Evolutionary conservation across 495 filamentous ascomycete species (phyloP).

Genomic region (Neurospora sp.): DNA sequence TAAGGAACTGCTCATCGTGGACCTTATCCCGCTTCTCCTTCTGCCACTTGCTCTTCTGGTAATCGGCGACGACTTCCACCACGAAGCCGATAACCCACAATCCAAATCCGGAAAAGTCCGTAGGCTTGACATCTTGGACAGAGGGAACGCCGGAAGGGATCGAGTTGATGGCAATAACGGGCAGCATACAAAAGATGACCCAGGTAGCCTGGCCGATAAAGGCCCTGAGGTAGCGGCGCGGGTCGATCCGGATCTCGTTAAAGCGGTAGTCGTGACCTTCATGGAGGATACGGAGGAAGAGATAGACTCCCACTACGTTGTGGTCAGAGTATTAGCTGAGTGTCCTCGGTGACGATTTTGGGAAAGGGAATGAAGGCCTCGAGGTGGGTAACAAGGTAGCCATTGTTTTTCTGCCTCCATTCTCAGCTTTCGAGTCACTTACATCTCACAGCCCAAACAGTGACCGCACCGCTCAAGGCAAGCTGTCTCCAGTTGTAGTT

Average conservation of each 20-base stretch:
- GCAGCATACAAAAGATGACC: constrained; percentile 52
- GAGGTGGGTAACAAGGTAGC: neutral
- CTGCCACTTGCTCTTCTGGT: constrained; percentile 49
- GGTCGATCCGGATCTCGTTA: constrained; percentile 45
- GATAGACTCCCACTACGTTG: constrained; percentile 45
- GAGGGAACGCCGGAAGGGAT: constrained; percentile 43
- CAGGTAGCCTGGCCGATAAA: constrained; percentile 52
- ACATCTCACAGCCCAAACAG: constrained; percentile 50
- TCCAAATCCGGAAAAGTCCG: constrained; percentile 43
- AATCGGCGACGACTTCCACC: constrained; percentile 50
- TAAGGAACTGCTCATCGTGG: constrained; percentile 54
- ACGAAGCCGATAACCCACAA: constrained; percentile 47
- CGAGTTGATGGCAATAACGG: constrained; percentile 48
- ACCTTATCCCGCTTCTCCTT: constrained; percentile 45
- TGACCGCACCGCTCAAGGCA: constrained; percentile 43
- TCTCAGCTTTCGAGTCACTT: constrained; percentile 9
- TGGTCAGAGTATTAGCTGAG: neutral
- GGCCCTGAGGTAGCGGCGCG: constrained; percentile 42
- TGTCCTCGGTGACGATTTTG: neutral
- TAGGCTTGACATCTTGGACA: constrained; percentile 25
- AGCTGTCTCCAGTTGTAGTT: constrained; percentile 54
- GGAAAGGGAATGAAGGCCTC: neutral
- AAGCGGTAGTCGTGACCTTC: constrained; percentile 52
- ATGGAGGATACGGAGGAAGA: constrained; percentile 45
- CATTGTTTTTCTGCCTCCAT: neutral